Evolutionary conservation across 176 grass and related monocot genomes (phyloP).

Genomic region (Lolium perenne): DNA sequence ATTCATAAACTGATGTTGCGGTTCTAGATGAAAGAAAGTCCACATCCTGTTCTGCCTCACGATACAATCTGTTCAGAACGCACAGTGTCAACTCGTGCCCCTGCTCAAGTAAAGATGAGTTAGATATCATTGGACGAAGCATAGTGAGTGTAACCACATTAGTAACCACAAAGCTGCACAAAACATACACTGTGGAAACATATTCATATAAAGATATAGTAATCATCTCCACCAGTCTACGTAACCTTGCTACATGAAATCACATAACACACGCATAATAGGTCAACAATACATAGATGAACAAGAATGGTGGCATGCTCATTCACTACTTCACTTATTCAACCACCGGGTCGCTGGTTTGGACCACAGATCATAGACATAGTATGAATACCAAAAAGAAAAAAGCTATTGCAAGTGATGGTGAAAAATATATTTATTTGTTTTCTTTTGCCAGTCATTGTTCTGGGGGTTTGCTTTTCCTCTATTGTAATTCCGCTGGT

Average conservation of each 20-base stretch:
- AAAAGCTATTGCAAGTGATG: slow-evolving; percentile 18
- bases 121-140: slow-evolving; percentile 43
- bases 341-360: slow-evolving; percentile 9
- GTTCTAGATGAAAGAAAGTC: slow-evolving; percentile 98
- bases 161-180: slow-evolving; percentile 23
- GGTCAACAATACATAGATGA: background rate
- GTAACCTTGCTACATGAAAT: slow-evolving; percentile 20
- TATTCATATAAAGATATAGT: slow-evolving; percentile 25
- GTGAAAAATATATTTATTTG: background rate
- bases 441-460: background rate
- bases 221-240: slow-evolving; percentile 19
- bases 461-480: slow-evolving; percentile 10
- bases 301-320: background rate
- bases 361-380: slow-evolving; percentile 17
- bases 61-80: slow-evolving; percentile 92
- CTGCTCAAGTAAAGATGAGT: slow-evolving; percentile 66
- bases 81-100: slow-evolving; percentile 94
- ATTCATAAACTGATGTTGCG: slow-evolving; percentile 96
- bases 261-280: slow-evolving; percentile 5
- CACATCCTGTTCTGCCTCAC: slow-evolving; percentile 90
- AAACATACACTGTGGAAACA: background rate
- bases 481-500: background rate
- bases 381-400: background rate
- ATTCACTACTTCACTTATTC: slow-evolving; percentile 26
- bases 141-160: slow-evolving; percentile 30